Base-by-base conservation (phyloP, 352 stramenopile genomes). In the Plasmopara halstedii region DNA sequence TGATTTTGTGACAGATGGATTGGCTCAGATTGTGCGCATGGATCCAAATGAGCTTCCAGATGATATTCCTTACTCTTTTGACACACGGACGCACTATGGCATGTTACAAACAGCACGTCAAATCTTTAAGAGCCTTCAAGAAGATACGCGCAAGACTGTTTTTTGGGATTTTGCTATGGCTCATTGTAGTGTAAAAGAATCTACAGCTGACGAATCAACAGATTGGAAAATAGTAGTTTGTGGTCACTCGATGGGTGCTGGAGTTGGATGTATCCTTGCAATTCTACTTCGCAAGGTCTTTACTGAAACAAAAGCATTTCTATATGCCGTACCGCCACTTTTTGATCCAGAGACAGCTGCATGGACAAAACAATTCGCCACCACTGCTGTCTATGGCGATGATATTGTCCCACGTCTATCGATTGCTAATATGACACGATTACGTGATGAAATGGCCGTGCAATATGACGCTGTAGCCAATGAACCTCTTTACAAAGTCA, bases 161-260 rank as follows among this genome's bases (percentile, higher is more conserved):
- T 85, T 89, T 35, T 89, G 78, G 78, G 62, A 86, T 22, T 82
- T 86, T 57, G 74, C 73, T 0, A 53, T 64, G 57, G 50, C 54
- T 2, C 56, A 85, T 29, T 89, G 78, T 42, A 42, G 43, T n/a
- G 29, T 36, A 11, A 51, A 29, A 22, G 45, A 50, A 15, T 27
- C 40, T 0, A 56, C 32, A 0, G 32, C 56, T 31, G 46, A 47
- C 25, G 39, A 53, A 15, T 37, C 54, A 7, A 56, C 31, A n/a
- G 48, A 66, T 36, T 88, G 74, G 75, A 73, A 66, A 36, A 66
- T 94, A 46, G 78, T 90, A 10, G 63, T 92, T 5, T 82, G 68
- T 15, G 83, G 83, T 4, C 83, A 94, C 62, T 90, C 78, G 35
- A 84, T 92, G 64, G 80, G 83, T 22, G 83, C 73, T n/a, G 83